phyloP scores from a whole-genome alignment of 306 rosid species.

The Parietaria judaica region DNA sequence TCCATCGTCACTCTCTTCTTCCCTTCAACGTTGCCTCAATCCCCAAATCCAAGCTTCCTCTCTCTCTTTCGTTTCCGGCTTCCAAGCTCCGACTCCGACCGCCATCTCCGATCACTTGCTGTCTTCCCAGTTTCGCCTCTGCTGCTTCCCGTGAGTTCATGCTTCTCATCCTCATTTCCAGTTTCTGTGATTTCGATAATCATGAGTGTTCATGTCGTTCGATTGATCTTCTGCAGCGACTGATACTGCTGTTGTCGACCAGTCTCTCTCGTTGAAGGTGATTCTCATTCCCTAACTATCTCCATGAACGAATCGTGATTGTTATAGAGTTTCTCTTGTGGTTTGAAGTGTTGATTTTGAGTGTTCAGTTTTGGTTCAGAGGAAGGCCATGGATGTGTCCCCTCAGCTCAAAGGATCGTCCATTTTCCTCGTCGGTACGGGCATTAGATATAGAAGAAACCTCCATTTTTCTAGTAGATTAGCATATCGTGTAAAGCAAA shows the following conservation, averaged over 20 bases:
- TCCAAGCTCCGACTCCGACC: not conserved
- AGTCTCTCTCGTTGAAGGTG: conserved; percentile 59
- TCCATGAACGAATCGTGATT: too few relatives aligned
- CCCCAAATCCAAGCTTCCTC: not conserved
- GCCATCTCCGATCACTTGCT: not conserved
- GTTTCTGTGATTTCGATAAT: not conserved
- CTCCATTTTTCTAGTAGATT: conserved; percentile 7
- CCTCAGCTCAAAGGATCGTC: conserved; percentile 81
- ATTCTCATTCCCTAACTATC: conserved; percentile 10
- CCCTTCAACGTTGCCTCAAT: too few relatives aligned
- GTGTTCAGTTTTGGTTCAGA: conserved; percentile 58
- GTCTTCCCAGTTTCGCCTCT: not conserved
- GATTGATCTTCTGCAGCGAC: not conserved
- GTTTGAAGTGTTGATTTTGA: conserved; percentile 35
- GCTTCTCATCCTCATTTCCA: not conserved
- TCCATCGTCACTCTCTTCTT: too few relatives aligned
- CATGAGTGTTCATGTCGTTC: not conserved
- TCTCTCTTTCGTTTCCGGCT: not conserved
- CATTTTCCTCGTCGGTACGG: conserved; percentile 72
- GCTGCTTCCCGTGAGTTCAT: not conserved
- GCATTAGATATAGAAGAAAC: conserved; percentile 19
- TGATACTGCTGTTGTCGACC: conserved; percentile 30
- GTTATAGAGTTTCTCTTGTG: conserved; percentile 16
- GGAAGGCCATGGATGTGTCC: conserved; percentile 57
- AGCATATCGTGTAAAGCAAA: not conserved